Evolutionary conservation across 306 rosid species (phyloP).

Genomic region (Sesbania bispinosa): DNA sequence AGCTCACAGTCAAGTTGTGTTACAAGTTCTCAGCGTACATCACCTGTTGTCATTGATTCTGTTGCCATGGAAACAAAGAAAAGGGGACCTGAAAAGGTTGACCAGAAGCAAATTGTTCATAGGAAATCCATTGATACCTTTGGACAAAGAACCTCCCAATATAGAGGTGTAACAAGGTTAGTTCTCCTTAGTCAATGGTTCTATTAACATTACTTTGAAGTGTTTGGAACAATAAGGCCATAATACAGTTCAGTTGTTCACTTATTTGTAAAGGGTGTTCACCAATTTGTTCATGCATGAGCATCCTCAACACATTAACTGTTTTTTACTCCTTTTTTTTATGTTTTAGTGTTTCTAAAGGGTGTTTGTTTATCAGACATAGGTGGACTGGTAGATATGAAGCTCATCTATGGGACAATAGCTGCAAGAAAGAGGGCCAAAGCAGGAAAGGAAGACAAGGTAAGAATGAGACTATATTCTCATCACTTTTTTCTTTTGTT

Average conservation of each 20-base stretch:
- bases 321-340: background rate
- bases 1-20: conserved; percentile 83
- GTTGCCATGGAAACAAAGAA: conserved; percentile 66
- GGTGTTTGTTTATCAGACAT: conserved; percentile 54
- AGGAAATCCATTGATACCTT: conserved; percentile 88
- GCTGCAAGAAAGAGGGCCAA: conserved; percentile 94
- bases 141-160: conserved; percentile 93
- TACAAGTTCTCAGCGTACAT: conserved; percentile 51
- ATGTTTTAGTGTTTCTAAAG: conserved; percentile 16
- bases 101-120: conserved; percentile 69
- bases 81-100: conserved; percentile 60
- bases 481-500: conserved; percentile 6
- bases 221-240: too few relatives aligned
- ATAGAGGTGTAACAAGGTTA: conserved; percentile 91
- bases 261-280: too few relatives aligned
- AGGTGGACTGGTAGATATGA: conserved; percentile 96
- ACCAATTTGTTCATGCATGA: too few relatives aligned
- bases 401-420: conserved; percentile 96
- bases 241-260: too few relatives aligned
- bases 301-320: too few relatives aligned
- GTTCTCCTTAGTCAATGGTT: too few relatives aligned
- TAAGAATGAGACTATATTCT: conserved; percentile 28
- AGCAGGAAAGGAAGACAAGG: conserved; percentile 99
- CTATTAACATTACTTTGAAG: too few relatives aligned
- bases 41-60: conserved; percentile 45